These are phyloP conservation scores for Penicillium sp. DNA, from an alignment of 2,329 filamentous ascomycete genomes.

Conservation along the genomic window DNA sequence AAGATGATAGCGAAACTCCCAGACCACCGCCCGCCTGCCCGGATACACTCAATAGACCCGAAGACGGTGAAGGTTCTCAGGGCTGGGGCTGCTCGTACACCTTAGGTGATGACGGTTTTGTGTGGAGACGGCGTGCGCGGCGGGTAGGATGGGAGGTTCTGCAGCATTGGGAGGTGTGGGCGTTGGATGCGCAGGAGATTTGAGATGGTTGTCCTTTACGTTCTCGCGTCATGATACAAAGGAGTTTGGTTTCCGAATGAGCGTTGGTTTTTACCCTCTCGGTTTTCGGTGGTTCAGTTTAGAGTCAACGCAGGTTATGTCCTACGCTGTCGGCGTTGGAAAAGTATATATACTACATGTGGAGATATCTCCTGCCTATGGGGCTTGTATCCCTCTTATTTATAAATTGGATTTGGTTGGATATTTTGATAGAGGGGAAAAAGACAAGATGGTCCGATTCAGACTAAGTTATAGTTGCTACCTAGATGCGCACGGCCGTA, in stretches of 20 bases:
- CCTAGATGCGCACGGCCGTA: not conserved
- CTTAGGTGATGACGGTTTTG: slow-evolving; percentile 18
- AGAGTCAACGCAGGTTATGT: not conserved
- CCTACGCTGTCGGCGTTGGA: not conserved
- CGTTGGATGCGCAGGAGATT: slow-evolving; percentile 39
- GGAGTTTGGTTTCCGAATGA: not conserved
- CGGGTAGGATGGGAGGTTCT: slow-evolving; percentile 41
- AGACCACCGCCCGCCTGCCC: not conserved
- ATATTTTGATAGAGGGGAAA: not conserved
- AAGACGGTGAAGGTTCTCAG: not conserved
- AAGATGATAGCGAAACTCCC: slow-evolving; percentile 6
- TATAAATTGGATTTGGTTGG: not conserved
- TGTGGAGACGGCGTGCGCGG: slow-evolving; percentile 33
- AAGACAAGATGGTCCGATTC: not conserved
- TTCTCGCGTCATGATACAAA: not conserved
- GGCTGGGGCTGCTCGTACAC: slow-evolving; percentile 5
- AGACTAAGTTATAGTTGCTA: not conserved
- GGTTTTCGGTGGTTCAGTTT: not conserved
- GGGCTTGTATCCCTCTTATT: not conserved
- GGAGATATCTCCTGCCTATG: not conserved
- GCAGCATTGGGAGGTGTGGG: slow-evolving; percentile 45
- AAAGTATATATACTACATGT: not conserved
- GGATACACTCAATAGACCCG: not conserved
- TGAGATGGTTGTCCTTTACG: not conserved
- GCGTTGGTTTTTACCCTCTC: not conserved